Base-by-base conservation (phyloP, 345 rosid genomes). In the Gossypium thurberi region DNA sequence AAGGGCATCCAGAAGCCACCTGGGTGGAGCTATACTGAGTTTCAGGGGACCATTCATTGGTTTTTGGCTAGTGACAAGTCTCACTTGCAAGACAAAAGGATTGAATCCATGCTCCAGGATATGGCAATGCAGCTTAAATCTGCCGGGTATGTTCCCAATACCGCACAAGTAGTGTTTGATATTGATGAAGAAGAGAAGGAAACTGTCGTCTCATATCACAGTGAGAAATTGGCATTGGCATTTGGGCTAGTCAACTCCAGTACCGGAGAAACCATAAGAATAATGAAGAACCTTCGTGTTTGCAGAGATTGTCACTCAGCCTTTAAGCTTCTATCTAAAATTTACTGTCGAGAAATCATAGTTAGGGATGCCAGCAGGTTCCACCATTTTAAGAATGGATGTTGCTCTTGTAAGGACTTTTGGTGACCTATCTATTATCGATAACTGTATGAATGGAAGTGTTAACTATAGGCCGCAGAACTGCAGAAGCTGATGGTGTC, bases 301-400 rank as follows among this genome's bases (percentile, higher is more conserved):
- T 85, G 88, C 10, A 78, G 62, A 37, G 88, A 85, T 51, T 82
- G 88, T 72, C 84, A 85, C 63, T 58, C 76, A 8, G 78, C 81
- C 10, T 76, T 82, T 60, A 85, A 82, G 80, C 80, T 81, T 6
- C 67, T 79, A 10, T 78, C 81, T 3, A 75, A 77, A 67, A 65
- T 81, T 47, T 80, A 80, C 55, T 3, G 47, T 20, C 77, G 79
- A 55, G 81, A 82, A 58, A 82, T 82, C 62, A 63, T 85, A 46
- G 81, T 85, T 18, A 80, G 86, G 69, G 88, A 85, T 73, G 70
- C 86, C 52, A 77, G 69, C 47, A 79, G 88, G 71, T 85, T 85
- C 73, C 85, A 85, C 74, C 85, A 75, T 73, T 82, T 74, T 72
- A 79, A 65, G 70, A 67, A 77, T 46, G 88, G 84, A 42, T 48